Evolutionary conservation across 1,139 yeast species (phyloP), one percentile per base, ranked within the genome.

Genomic region (Yamadazyma atmosphaerica): DNA sequence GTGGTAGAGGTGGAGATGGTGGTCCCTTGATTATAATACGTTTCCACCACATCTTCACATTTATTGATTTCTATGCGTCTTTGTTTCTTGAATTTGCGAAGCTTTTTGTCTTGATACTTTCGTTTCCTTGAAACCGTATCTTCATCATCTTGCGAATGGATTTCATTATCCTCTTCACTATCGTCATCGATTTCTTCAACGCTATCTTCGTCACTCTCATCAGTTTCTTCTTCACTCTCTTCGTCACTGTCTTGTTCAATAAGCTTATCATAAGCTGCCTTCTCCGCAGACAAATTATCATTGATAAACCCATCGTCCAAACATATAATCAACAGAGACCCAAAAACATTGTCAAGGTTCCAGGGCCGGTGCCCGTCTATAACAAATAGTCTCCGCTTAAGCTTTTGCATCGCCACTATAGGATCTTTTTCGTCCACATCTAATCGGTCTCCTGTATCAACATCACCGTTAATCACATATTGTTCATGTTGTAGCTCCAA

Each of bases 281-380:
- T 74, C 50, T 82, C 84, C 3, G 60, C 55, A n/a, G 43, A 43
- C 38, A 85, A 58, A 37, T 77, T 79, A 31, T 72, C 75, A 37
- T 81, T 83, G 3, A 88, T 73, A 37, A 66, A 72, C 1, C 96
- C 96, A 57, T 92, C 98, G 55, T 92, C 98, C 44, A 90, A 77
- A 58, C 98, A 92, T 4, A 79, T 72, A 9, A 92, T 79, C 50
- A 81, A 72, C n/a, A 80, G 77, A 2, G 95, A 83, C 2, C 95
- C 96, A 70, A 87, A 90, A 37, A 92, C 58, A 58, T 94, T 94
- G 56, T 90, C 96, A 49, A 94, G 67, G 60, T 89, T 89, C 98
- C 98, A 92, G 2, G 98, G 99, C 46, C 98, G 69, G 48, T 87
- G 95, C 4, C 95, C 92, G 60, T 94, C 99, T 43, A 92, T 73